Percentiles rank a stretch among this genome's conserved stretches.
These are phyloP conservation scores for Dendrobium officinale DNA, from an alignment of 106 monocot species.

Conservation along the genomic window DNA sequence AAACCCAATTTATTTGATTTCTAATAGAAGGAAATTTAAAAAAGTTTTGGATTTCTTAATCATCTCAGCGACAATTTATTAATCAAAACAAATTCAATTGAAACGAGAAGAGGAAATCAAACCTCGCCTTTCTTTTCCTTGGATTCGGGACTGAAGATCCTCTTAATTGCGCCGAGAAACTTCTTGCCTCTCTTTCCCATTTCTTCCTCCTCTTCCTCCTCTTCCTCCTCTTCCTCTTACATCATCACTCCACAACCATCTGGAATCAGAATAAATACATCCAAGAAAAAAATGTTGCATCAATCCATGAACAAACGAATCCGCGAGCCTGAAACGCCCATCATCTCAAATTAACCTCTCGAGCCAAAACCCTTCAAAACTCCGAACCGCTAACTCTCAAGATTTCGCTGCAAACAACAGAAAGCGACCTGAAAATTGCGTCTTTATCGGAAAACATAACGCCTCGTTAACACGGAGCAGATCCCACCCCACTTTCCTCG, in stretches of 20 bases:
- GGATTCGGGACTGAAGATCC: slow-evolving; percentile 69
- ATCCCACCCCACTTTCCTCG: neutral
- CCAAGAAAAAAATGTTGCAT: too few species aligned
- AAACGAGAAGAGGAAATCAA: neutral
- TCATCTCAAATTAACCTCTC: neutral
- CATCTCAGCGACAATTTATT: neutral
- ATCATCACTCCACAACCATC: neutral
- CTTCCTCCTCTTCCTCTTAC: neutral
- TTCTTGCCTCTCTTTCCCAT: slow-evolving; percentile 78
- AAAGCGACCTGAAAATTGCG: neutral
- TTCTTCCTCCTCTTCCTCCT: neutral
- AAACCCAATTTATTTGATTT: slow-evolving; percentile 39
- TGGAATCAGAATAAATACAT: neutral
- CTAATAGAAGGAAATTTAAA: neutral
- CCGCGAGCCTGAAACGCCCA: neutral
- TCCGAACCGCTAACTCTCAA: neutral
- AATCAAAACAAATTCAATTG: neutral
- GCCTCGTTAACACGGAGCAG: neutral
- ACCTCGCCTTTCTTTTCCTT: slow-evolving; percentile 55
- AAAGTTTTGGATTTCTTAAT: neutral
- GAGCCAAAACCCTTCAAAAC: neutral
- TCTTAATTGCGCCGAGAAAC: slow-evolving; percentile 74
- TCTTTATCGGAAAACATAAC: neutral
- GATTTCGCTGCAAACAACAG: neutral
- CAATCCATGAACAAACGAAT: neutral